Conservation (phyloP, 768 basidiomycete species). For the Agrocybe pediades region DNA sequence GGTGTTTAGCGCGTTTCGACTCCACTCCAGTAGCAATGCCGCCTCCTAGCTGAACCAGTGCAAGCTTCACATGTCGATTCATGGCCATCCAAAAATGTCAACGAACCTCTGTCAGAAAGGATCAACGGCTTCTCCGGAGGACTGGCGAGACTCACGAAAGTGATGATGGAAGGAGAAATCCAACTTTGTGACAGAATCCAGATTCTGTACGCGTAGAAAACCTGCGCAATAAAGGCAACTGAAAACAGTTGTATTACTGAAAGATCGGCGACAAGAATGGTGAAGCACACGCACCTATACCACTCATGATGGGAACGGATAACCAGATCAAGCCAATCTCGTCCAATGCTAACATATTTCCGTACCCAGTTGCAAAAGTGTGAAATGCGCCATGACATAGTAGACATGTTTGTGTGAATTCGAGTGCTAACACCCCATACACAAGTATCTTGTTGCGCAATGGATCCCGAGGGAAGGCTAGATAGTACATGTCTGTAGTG, state of each 20-base stretch:
- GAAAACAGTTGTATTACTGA: background rate
- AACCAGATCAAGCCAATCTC: background rate
- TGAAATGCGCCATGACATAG: background rate
- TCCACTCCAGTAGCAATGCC: background rate
- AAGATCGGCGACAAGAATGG: background rate
- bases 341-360: background rate
- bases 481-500: slow-evolving; percentile 2
- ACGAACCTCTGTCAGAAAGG: background rate
- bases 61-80: background rate
- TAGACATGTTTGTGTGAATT: slow-evolving; percentile 4
- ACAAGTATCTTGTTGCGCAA: slow-evolving; percentile 1
- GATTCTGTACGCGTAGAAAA: slow-evolving; percentile 6
- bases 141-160: background rate
- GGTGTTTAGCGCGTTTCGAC: background rate
- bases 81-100: background rate
- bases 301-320: slow-evolving; percentile 1
- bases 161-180: background rate
- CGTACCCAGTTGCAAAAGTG: slow-evolving; percentile 2
- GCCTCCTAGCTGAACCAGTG: background rate
- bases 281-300: slow-evolving; percentile 4
- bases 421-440: slow-evolving; percentile 1
- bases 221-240: slow-evolving; percentile 3
- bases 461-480: slow-evolving; percentile 4
- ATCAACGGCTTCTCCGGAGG: background rate
- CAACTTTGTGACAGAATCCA: background rate